These are phyloP conservation scores for Sarocladium strictum DNA, from an alignment of 2,329 filamentous ascomycete species.

Conservation along the genomic window DNA sequence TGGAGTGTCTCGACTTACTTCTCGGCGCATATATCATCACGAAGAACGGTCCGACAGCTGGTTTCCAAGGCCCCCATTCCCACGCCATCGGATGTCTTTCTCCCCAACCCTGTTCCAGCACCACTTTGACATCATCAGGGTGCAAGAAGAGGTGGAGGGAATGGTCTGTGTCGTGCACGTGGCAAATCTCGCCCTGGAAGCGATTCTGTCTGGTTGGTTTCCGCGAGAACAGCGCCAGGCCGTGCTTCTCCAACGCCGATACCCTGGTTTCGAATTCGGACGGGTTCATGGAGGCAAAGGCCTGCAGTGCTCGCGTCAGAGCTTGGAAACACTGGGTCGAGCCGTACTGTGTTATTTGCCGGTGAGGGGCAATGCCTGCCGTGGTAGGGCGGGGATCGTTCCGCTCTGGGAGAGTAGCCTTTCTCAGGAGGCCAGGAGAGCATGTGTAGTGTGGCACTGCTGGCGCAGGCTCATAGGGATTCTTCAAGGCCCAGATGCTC, in stretches of 20 bases:
- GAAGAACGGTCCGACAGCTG: conserved; percentile 69
- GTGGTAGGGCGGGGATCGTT: conserved; percentile 59
- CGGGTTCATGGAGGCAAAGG: conserved; percentile 40
- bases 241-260: conserved; percentile 78
- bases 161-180: conserved; percentile 71
- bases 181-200: conserved; percentile 75
- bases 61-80: conserved; percentile 53
- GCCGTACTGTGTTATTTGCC: conserved; percentile 66
- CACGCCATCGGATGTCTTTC: conserved; percentile 64
- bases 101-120: conserved; percentile 74
- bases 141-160: conserved; percentile 77
- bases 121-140: conserved; percentile 65
- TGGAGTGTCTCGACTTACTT: conserved; percentile 31
- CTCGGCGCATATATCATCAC: conserved; percentile 78
- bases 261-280: conserved; percentile 53
- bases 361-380: conserved; percentile 73
- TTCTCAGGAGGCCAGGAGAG: conserved; percentile 51
- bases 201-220: conserved; percentile 57
- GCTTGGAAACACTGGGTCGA: conserved; percentile 45
- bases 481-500: conserved; percentile 62
- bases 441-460: conserved; percentile 28
- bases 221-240: conserved; percentile 66
- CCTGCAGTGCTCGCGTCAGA: conserved; percentile 47
- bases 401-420: conserved; percentile 50
- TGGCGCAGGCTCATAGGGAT: conserved; percentile 47